phyloP scores from a whole-genome alignment of 805 yeast genomes.

The Kuraishia borneana region DNA sequence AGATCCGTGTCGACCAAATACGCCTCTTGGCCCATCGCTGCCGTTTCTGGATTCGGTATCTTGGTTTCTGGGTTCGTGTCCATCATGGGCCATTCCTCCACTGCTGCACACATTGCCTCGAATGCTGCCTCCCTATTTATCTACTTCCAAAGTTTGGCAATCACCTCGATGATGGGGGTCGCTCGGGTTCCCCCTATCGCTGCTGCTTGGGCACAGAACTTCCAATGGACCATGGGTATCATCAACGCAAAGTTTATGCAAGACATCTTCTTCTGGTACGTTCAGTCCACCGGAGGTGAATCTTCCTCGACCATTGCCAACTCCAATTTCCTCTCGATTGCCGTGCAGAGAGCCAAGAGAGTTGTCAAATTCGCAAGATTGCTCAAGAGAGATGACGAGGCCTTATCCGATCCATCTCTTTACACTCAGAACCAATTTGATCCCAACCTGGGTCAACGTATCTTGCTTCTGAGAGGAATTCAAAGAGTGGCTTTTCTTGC shows the following conservation, averaged over 20 bases:
- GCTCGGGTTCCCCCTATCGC: conserved; percentile 91
- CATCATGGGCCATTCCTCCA: conserved; percentile 77
- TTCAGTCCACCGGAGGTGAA: conserved; percentile 87
- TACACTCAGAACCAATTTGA: conserved; percentile 69
- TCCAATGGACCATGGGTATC: conserved; percentile 93
- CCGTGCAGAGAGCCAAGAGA: conserved; percentile 53
- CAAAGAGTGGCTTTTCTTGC: conserved; percentile 84
- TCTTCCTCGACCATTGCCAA: conserved; percentile 68
- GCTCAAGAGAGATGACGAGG: conserved; percentile 33
- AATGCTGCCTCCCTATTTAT: conserved; percentile 87
- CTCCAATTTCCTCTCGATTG: conserved; percentile 56
- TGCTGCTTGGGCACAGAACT: conserved; percentile 95
- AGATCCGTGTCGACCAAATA: conserved; percentile 88
- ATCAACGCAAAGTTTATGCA: conserved; percentile 72
- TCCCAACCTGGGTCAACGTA: conserved; percentile 46
- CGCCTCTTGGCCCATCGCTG: conserved; percentile 95
- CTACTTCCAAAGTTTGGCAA: conserved; percentile 88
- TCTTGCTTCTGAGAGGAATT: conserved; percentile 79
- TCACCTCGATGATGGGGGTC: conserved; percentile 93
- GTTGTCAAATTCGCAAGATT: conserved; percentile 3
- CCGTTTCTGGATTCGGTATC: conserved; percentile 79
- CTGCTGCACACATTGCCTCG: conserved; percentile 96
- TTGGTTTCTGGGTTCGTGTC: conserved; percentile 81
- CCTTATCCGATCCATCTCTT: conserved; percentile 35
- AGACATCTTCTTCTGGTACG: conserved; percentile 81